These are phyloP conservation scores for Xylaria acuta DNA, from an alignment of 495 filamentous ascomycete species.

Conservation along the genomic window DNA sequence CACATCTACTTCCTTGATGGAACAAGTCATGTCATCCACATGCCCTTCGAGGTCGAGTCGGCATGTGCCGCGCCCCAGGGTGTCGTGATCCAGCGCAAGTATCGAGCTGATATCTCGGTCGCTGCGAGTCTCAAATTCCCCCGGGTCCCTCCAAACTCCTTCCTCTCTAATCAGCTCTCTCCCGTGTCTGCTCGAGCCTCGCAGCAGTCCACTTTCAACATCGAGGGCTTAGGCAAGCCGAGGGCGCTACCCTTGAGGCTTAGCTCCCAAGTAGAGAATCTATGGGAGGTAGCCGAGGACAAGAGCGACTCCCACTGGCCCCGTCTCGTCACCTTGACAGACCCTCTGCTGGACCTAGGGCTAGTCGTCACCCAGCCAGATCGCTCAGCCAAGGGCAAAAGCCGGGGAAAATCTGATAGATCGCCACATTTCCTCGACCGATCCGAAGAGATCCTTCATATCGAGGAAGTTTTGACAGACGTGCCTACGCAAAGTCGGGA, in stretches of 20 bases:
- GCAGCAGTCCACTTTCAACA: slow-evolving; percentile 58
- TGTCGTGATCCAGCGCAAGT: slow-evolving; percentile 82
- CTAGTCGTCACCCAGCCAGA: slow-evolving; percentile 69
- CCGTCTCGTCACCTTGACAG: slow-evolving; percentile 80
- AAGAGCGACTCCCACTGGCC: slow-evolving; percentile 68
- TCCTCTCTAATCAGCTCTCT: slow-evolving; percentile 69
- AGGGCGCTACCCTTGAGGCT: slow-evolving; percentile 53
- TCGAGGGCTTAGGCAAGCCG: slow-evolving; percentile 57
- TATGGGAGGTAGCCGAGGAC: slow-evolving; percentile 55
- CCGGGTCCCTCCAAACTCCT: slow-evolving; percentile 78
- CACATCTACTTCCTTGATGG: slow-evolving; percentile 93
- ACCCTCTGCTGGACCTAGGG: slow-evolving; percentile 87
- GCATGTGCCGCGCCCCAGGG: slow-evolving; percentile 83
- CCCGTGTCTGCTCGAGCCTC: slow-evolving; percentile 50
- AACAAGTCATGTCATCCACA: slow-evolving; percentile 85
- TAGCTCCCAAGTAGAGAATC: slow-evolving; percentile 52
- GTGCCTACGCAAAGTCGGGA: slow-evolving; percentile 27
- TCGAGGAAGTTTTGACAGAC: slow-evolving; percentile 48
- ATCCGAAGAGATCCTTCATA: slow-evolving; percentile 80
- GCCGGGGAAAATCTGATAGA: slow-evolving; percentile 30
- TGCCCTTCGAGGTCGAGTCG: slow-evolving; percentile 92
- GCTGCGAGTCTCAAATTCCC: slow-evolving; percentile 58
- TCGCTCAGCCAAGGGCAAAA: slow-evolving; percentile 32
- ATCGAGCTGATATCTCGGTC: slow-evolving; percentile 45
- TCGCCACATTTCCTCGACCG: slow-evolving; percentile 59